phyloP scores from a whole-genome alignment of 352 stramenopile species.

The Lagenidium giganteum region DNA sequence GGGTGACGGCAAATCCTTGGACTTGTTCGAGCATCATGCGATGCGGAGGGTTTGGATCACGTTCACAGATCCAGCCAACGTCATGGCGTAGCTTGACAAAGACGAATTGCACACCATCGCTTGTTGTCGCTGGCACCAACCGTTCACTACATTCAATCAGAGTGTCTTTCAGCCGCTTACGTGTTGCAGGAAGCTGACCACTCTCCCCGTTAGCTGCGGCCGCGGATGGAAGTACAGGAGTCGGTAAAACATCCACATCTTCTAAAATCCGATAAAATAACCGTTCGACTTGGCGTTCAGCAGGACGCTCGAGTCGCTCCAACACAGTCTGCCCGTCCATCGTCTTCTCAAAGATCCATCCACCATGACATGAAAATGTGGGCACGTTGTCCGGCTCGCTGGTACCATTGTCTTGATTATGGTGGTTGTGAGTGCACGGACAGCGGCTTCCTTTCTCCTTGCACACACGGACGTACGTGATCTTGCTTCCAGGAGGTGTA shows the following conservation, averaged over 20 bases:
- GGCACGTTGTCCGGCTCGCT: conserved; percentile 4
- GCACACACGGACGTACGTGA: conserved; percentile 64
- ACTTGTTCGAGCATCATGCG: conserved; percentile 47
- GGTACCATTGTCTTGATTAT: conserved; percentile 3
- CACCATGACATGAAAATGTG: conserved; percentile 37
- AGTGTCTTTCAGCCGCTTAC: conserved; percentile 45
- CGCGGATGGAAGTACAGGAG: conserved; percentile 19
- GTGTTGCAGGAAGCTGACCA: conserved; percentile 14
- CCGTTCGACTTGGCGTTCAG: conserved; percentile 46
- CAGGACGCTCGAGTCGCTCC: conserved; percentile 39
- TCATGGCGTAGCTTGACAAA: conserved; percentile 68
- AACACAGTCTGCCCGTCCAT: conserved; percentile 68
- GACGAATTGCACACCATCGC: conserved; percentile 17
- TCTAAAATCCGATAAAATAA: conserved; percentile 62
- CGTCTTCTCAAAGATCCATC: conserved; percentile 71
- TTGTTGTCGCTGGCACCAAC: too few relatives aligned
- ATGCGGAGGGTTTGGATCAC: conserved; percentile 27
- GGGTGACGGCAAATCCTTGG: conserved; percentile 46
- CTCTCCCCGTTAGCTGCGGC: neutral
- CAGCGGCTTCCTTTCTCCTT: conserved; percentile 51
- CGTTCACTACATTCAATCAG: conserved; percentile 68
- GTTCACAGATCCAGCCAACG: conserved; percentile 60
- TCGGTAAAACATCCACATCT: conserved; percentile 41
- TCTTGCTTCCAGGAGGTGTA: conserved; percentile 57
- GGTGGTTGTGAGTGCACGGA: conserved; percentile 32